Conservation (phyloP, 164 flowering plant species). For the Liriodendron chinense region DNA sequence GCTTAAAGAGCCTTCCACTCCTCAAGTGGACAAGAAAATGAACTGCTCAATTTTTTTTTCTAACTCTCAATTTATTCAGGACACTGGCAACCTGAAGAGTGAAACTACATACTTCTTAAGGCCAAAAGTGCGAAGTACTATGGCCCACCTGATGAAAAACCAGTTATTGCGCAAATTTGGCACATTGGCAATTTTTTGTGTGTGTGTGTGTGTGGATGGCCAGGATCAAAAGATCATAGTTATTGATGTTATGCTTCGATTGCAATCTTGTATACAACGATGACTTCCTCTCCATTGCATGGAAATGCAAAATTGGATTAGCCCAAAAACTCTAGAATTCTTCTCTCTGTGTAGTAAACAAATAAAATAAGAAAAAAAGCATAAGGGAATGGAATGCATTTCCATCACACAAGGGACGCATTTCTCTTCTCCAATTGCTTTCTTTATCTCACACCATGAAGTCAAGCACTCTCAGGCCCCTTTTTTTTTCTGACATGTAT, state of each 20-base stretch:
- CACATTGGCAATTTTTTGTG: no score
- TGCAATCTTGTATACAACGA: neutral
- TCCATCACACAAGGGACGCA: neutral
- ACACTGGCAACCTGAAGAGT: no score
- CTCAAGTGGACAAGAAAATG: no score
- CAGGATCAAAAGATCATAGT: no score
- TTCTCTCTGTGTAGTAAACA: neutral
- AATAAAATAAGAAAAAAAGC: neutral
- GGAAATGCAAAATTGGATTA: neutral
- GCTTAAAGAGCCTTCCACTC: no score
- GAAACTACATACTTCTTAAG: no score
- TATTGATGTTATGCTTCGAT: neutral
- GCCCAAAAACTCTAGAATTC: neutral
- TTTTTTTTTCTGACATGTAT: conserved; percentile 10
- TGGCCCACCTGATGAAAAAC: no score
- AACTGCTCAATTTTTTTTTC: no score
- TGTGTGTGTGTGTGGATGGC: no score
- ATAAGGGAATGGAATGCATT: neutral
- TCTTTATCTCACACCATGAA: conserved; percentile 2
- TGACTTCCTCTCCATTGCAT: neutral
- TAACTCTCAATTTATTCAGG: no score
- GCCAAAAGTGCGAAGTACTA: no score
- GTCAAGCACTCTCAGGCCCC: neutral
- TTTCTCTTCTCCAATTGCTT: neutral
- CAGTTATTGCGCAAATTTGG: no score